Evolutionary conservation across 176 grass and related monocot genomes (phyloP).

Genomic region (Oryza glaberrima): DNA sequence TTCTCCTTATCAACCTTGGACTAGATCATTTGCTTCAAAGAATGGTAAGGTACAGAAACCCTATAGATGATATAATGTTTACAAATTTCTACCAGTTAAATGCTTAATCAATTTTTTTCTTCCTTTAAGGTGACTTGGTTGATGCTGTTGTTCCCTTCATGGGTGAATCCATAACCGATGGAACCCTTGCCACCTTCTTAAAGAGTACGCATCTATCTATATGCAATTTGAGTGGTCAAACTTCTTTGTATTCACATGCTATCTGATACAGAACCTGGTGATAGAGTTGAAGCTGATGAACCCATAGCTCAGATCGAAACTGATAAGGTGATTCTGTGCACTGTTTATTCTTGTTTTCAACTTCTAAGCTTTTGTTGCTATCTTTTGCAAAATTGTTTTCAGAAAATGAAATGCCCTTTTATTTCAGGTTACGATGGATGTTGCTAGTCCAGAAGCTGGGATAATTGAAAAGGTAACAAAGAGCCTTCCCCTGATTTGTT

Average conservation of each 20-base stretch:
- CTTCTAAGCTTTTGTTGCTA: background rate
- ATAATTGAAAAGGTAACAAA: conserved; percentile 67
- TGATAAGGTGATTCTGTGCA: conserved; percentile 58
- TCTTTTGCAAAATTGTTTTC: conserved; percentile 30
- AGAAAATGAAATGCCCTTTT: background rate
- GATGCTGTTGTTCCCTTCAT: conserved; percentile 97
- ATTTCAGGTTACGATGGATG: conserved; percentile 88
- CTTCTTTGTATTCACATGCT: conserved; percentile 34
- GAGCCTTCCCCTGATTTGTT: conserved; percentile 10
- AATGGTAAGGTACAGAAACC: conserved; percentile 49
- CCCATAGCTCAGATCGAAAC: conserved; percentile 89
- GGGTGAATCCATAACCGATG: conserved; percentile 99
- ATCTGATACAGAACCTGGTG: conserved; percentile 66
- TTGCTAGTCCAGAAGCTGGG: conserved; percentile 74
- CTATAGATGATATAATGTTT: conserved; percentile 26
- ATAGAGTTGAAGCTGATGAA: conserved; percentile 72
- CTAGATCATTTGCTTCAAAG: conserved; percentile 71
- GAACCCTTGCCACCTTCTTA: conserved; percentile 90
- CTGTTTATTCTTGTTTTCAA: conserved; percentile 1
- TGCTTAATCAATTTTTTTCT: conserved; percentile 26
- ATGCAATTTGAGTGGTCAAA: background rate
- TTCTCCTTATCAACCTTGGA: conserved; percentile 67
- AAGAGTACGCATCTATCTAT: conserved; percentile 57
- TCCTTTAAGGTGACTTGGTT: conserved; percentile 62
- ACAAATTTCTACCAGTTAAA: conserved; percentile 18